A percentile compares a stretch with the other conserved stretches of the same genome.
Conservation (phyloP, 441 rosid genomes). For the Brassica balearica region DNA sequence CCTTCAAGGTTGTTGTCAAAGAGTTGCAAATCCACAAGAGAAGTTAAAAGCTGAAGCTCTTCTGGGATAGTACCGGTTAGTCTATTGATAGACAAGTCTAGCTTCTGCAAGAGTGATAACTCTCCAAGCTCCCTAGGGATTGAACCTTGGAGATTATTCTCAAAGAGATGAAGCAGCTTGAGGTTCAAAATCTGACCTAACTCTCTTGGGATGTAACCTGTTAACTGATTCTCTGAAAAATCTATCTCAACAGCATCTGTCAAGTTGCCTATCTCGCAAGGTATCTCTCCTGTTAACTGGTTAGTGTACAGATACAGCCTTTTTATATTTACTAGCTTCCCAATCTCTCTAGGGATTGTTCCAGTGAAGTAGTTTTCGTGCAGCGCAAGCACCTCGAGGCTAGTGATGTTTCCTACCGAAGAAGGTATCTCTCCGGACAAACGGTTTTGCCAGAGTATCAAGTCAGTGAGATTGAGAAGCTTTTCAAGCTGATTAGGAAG, state of each 20-base stretch:
- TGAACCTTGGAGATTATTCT: slow-evolving; percentile 52
- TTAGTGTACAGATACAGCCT: slow-evolving; percentile 59
- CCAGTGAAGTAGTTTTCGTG: slow-evolving; percentile 58
- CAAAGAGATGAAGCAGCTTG: slow-evolving; percentile 56
- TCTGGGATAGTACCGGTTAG: slow-evolving; percentile 53
- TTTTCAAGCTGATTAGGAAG: slow-evolving; percentile 54
- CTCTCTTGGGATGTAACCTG: slow-evolving; percentile 54
- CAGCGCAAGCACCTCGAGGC: slow-evolving; percentile 61
- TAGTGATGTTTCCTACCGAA: slow-evolving; percentile 53
- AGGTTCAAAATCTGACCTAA: slow-evolving; percentile 57
- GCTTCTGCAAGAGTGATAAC: slow-evolving; percentile 49
- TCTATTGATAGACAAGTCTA: slow-evolving; percentile 66
- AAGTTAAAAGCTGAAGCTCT: slow-evolving; percentile 53
- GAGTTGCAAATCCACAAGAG: slow-evolving; percentile 57
- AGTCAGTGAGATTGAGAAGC: slow-evolving; percentile 52
- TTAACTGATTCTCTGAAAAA: slow-evolving; percentile 58
- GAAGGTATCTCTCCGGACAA: slow-evolving; percentile 58
- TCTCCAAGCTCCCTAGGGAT: slow-evolving; percentile 58
- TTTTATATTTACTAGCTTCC: slow-evolving; percentile 49
- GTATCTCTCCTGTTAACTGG: slow-evolving; percentile 60
- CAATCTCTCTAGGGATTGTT: slow-evolving; percentile 54
- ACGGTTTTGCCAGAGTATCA: slow-evolving; percentile 61
- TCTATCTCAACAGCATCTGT: slow-evolving; percentile 55
- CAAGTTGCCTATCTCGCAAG: slow-evolving; percentile 54
- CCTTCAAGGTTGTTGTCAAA: slow-evolving; percentile 65